phyloP scores from a whole-genome alignment of 2,329 filamentous ascomycete species.

The Xylariaceae sp. region DNA sequence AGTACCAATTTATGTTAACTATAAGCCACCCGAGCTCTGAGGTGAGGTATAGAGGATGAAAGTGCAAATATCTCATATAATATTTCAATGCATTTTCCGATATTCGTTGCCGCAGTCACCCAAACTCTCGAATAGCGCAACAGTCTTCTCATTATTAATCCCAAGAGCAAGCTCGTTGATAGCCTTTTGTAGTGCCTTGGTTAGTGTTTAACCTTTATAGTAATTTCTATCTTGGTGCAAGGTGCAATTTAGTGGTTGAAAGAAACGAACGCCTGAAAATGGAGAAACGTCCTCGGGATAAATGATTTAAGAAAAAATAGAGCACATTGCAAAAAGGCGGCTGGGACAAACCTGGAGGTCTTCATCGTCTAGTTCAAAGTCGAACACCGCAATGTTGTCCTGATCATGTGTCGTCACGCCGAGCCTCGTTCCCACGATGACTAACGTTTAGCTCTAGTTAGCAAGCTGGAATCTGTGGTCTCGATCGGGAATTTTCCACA shows the following conservation, averaged over 20 bases:
- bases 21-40: too few species aligned
- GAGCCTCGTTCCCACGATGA: conserved; percentile 43
- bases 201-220: background rate
- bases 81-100: conserved; percentile 32
- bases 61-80: background rate
- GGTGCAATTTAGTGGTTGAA: too few species aligned
- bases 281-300: too few species aligned
- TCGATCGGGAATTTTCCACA: too few species aligned
- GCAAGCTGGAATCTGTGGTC: too few species aligned
- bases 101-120: conserved; percentile 46
- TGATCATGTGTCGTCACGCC: conserved; percentile 37
- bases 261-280: too few species aligned
- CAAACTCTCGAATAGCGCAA: conserved; percentile 32
- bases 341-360: conserved; percentile 29
- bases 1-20: too few species aligned
- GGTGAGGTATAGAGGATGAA: too few species aligned
- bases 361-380: conserved; percentile 31
- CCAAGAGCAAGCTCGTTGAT: conserved; percentile 37
- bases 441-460: conserved; percentile 15
- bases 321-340: too few species aligned
- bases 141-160: conserved; percentile 18
- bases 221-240: background rate
- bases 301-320: too few species aligned
- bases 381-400: conserved; percentile 39
- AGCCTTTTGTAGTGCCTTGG: background rate